Evolutionary conservation across 2,329 filamentous ascomycete genomes (phyloP), one percentile per base, ranked within the genome.

Genomic region (Pseudogymnoascus sp.): DNA sequence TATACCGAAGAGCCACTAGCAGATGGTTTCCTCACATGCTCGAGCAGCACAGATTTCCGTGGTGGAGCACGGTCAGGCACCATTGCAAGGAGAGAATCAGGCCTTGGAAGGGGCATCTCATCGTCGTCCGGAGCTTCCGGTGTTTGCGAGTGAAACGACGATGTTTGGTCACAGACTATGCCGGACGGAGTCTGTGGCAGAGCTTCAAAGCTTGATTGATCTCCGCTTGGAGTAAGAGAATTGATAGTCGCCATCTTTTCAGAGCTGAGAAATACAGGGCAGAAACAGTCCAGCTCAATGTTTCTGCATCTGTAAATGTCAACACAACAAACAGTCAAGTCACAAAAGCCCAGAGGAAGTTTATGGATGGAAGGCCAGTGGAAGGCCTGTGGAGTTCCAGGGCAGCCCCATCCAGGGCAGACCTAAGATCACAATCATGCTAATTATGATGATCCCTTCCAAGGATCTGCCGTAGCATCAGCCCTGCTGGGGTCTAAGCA

Each of bases 101-200:
- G 51, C n/a, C 51, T 57, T 57, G 51, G 51, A 34, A 31, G 51
- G n/a, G 51, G 16, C 4, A 14, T 34, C 51, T 57, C 51, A 36
- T 57, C 51, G 51, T 36, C 28, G 51, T 4, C 51, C 51, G 51
- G 51, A 34, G 51, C 51, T 34, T 57, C 51, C 28, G 51, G 51
- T 57, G 51, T 57, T 57, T 57, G 51, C 51, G 16, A 57, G 28
- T 57, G 51, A 57, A 57, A 57, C 51, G 28, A 57, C n/a, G 51
- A 57, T 14, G 28, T 57, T 57, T 57, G 51, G 51, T 57, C 51
- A 57, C 51, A 28, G 51, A 57, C 51, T 16, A 57, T 34, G 51
- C 6, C 28, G 25, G 51, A 57, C 25, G 28, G 51, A 34, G 51
- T 19, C 28, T 57, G 28, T 34, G 51, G 51, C 51, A 57, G 51